These are phyloP conservation scores for Talaromyces proteolyticus DNA, from an alignment of 495 filamentous ascomycete genomes.

Conservation along the genomic window DNA sequence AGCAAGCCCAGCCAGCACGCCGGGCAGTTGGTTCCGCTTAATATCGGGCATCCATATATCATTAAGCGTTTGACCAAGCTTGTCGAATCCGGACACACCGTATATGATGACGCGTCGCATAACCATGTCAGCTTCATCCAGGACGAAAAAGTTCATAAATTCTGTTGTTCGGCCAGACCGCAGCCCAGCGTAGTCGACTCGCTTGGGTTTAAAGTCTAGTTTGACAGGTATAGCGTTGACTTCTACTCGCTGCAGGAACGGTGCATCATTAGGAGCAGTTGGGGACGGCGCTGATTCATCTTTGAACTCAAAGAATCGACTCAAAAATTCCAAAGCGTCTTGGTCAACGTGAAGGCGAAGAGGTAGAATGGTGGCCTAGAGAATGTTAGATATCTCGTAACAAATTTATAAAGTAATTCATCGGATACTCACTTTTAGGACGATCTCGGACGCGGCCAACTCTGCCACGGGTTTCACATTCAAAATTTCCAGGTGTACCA, in stretches of 20 bases:
- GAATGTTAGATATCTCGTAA: conserved; percentile 10
- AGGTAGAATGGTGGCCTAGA: conserved; percentile 71
- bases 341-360: conserved; percentile 94
- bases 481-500: conserved; percentile 83
- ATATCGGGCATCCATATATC: conserved; percentile 98
- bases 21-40: conserved; percentile 81
- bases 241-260: conserved; percentile 87
- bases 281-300: conserved; percentile 59
- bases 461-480: conserved; percentile 81
- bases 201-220: conserved; percentile 96
- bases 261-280: conserved; percentile 57
- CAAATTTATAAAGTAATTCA: background rate
- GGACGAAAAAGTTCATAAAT: conserved; percentile 97
- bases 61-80: conserved; percentile 79
- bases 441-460: conserved; percentile 83
- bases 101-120: conserved; percentile 88
- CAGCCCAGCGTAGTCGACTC: conserved; percentile 88
- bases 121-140: conserved; percentile 83
- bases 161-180: conserved; percentile 98
- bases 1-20: conserved; percentile 83
- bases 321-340: conserved; percentile 96
- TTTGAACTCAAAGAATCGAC: conserved; percentile 95
- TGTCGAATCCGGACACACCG: conserved; percentile 84
- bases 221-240: conserved; percentile 75
- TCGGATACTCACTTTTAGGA: conserved; percentile 55